Base-by-base conservation (phyloP, 23 red algal genomes). In the Gracilaria gracilis region DNA sequence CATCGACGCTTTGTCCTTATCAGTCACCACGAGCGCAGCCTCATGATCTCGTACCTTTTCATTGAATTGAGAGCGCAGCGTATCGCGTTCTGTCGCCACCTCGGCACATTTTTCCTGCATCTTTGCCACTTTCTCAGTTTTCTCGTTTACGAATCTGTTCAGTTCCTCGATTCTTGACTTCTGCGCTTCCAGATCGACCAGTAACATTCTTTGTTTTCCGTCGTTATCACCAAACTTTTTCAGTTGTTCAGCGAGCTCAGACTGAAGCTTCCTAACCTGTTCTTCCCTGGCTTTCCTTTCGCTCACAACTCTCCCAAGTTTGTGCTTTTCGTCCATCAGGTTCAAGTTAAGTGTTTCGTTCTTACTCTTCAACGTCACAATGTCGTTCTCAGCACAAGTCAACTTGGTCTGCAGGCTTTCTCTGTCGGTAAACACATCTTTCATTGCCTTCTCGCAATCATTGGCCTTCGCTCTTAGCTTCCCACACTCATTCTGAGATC, bases 141-240 rank as follows among this genome's bases (percentile, higher is more conserved):
- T 28, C 17, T 16, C 19, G 13, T 90, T 71, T 20, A 48, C 5
- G 3, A 34, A 0, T 34, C 51, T 80, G 51, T 81, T 38, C 74
- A 90, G 65, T 12, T 90, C 73, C 25, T 42, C 74, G 23, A 17
- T 32, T 37, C 48, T 38, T 4, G 16, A 19, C 9, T 34, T 70
- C 77, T 69, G 55, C 7, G 33, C 6, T 40, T 38, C 73, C 31
- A 90, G 29, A 21, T 62, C 50, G 1, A 2, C 62, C 37, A 36
- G 36, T 40, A 79, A 70, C 7, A 36, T 74, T 5, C 32, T 46
- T 8, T 80, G 47, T 12, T 51, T 81, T 8, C 67, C 67, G 49
- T 81, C 53, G 49, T 57, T 24, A n/a, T 71, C 61, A 6, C 39
- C 87, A 44, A 57, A 53, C 34, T 90, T 90, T 31, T 50, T 90